Evolutionary conservation across 2,329 filamentous ascomycete genomes (phyloP).

Genomic region (Thielaviopsis musarum): DNA sequence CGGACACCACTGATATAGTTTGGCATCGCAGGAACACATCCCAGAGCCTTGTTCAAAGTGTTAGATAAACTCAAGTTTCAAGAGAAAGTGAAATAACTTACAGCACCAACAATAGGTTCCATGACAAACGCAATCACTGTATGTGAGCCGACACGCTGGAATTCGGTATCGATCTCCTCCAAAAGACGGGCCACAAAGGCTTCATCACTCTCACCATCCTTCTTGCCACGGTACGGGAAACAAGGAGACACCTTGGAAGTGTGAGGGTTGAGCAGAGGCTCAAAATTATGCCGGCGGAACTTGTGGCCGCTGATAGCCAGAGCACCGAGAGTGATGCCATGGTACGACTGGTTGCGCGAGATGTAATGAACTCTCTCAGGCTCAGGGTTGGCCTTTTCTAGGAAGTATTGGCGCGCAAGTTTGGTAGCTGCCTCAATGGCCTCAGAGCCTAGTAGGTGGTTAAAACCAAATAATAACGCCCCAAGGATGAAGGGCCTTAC

Average conservation of each 20-base stretch:
- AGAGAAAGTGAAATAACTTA: neutral
- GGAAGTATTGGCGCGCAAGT: constrained; percentile 30
- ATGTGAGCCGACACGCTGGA: constrained; percentile 27
- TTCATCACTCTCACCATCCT: constrained; percentile 20
- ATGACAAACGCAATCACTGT: constrained; percentile 32
- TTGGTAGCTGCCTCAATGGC: constrained; percentile 32
- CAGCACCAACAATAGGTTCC: constrained; percentile 31
- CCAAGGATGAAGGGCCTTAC: constrained; percentile 14
- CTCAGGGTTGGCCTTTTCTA: constrained; percentile 20
- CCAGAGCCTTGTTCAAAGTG: constrained; percentile 25
- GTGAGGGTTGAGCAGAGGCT: constrained; percentile 15
- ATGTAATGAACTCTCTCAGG: constrained; percentile 25
- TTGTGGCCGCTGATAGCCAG: constrained; percentile 23
- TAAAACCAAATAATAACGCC: neutral
- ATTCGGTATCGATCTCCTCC: constrained; percentile 29
- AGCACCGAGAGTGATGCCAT: constrained; percentile 32
- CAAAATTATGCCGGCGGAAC: constrained; percentile 17
- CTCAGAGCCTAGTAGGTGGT: constrained; percentile 12
- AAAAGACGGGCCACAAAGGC: constrained; percentile 25
- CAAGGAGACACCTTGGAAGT: constrained; percentile 17
- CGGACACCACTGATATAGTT: constrained; percentile 40
- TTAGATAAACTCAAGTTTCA: neutral
- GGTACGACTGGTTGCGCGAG: constrained; percentile 28
- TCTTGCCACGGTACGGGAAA: constrained; percentile 15
- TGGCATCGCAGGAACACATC: constrained; percentile 30